Evolutionary conservation across 2,329 filamentous ascomycete genomes (phyloP), one percentile per base, ranked within the genome.

Genomic region (Hypocrella siamensis): DNA sequence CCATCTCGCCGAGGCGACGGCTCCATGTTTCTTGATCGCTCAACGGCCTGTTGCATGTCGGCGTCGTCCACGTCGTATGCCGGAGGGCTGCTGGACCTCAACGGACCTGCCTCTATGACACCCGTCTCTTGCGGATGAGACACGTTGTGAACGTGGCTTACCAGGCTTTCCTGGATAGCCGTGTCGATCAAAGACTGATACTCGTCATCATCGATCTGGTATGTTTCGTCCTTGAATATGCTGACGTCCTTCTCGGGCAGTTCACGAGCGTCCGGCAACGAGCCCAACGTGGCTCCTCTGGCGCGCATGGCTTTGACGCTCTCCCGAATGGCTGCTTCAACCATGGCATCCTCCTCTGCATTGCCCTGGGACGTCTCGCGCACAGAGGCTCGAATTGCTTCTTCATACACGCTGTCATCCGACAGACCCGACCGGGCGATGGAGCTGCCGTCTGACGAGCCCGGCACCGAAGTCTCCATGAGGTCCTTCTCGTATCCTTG

Each of bases 291-390:
- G 28, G 44, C 44, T 4, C 42, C 47, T 18, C 39, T 38, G 14
- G 53, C 38, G 10, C 45, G 56, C 38, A 68, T 54, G 22, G 80
- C 74, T 11, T 57, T 58, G 12, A 90, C 62, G 39, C 78, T 83
- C 5, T 79, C 74, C 11, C 79, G 65, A 31, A 92, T 79, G 1
- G 81, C 81, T 15, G 70, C 63, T 46, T 85, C 82, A 30, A 92
- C 65, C 36, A 69, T 61, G 16, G 64, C 65, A 44, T 90, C 83
- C 49, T 90, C 79, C 15, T 71, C 63, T 0, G 63, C 47, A 39
- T 88, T 65, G 9, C 82, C 81, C 1, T 59, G 64, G 0, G 79
- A 85, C 0, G 79, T 84, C 46, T 79, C 68, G 6, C 60, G 57
- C 1, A 90, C 77, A 1, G 78, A 80, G 9, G 62, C 61, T 32